Conservation (phyloP, 2,329 filamentous ascomycete species). For the Neofusicoccum sp. region DNA sequence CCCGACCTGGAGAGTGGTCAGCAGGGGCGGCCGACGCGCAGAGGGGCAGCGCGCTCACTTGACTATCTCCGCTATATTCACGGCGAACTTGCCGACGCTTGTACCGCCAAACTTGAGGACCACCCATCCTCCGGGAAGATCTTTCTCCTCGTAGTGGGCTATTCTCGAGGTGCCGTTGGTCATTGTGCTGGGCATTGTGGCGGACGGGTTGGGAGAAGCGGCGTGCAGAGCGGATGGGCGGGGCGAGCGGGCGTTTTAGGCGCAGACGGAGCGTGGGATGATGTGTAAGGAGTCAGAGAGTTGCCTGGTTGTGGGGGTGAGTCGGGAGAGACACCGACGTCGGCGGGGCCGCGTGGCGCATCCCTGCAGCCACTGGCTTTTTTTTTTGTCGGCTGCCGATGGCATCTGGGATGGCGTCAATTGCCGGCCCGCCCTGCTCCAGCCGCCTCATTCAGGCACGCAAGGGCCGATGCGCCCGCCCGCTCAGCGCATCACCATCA, state of each 20-base stretch:
- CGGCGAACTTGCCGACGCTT: conserved; percentile 89
- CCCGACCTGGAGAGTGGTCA: conserved; percentile 40
- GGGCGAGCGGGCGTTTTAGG: background rate
- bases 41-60: conserved; percentile 48
- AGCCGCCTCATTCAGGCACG: background rate
- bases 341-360: conserved; percentile 16
- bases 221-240: background rate
- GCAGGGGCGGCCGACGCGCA: background rate
- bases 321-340: conserved; percentile 12
- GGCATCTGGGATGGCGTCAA: conserved; percentile 2
- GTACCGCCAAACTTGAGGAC: conserved; percentile 96
- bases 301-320: conserved; percentile 2
- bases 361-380: conserved; percentile 4
- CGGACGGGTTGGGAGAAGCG: background rate
- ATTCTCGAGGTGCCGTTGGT: conserved; percentile 29
- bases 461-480: background rate
- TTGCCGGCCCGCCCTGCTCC: background rate
- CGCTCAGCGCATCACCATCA: background rate
- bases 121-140: conserved; percentile 64
- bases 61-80: conserved; percentile 63
- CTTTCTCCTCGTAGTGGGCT: conserved; percentile 43
- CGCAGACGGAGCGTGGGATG: background rate
- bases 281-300: conserved; percentile 13
- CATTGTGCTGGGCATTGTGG: conserved; percentile 15
- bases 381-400: conserved; percentile 1